Evolutionary conservation across 2,329 filamentous ascomycete genomes (phyloP), one percentile per base, ranked within the genome.

Genomic region (Colletotrichum destructivum): DNA sequence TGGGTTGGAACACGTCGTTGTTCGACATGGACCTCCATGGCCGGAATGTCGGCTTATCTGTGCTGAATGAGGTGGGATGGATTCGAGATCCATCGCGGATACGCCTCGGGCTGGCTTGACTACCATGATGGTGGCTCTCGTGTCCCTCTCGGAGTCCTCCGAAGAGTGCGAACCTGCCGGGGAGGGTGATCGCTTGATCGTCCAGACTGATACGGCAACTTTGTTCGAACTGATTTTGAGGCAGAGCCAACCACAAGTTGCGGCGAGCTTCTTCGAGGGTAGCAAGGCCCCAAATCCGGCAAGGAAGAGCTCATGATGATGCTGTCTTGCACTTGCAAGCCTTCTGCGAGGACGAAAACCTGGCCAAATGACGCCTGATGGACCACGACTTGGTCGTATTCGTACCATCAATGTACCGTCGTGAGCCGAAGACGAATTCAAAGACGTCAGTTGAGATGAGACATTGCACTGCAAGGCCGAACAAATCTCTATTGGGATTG

Each of bases 11-110:
- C 56, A 56, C 18, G 21, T 56, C 38, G n/a, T 47, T 35, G 56
- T 56, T 68, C 62, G 64, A 62, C 64, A 68, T 71, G 64, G 68
- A 52, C 56, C 42, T 46, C 64, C 68, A 68, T 62, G 68, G 9
- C 44, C 21, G 35, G 23, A 23, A 51, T 52, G 23, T 68, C 64
- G 26, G 62, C 54, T 21, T 71, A 57, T 35, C 51, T 40, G 31
- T 35, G 15, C 16, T 23, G 44, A 31, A 57, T 1, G n/a, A 40
- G 21, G 15, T 55, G 7, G 23, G 55, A 38, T 38, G 35, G 3
- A 38, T 38, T 38, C 35, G 2, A 38, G 9, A 42, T 44, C 49
- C 55, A 11, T 40, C 38, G 26, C 31, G 38, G 40, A 31, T 26
- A 21, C 18, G 31, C 42, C 31, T 49, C 31, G 51, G 42, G 35